Percentiles rank a stretch among this genome's conserved stretches.
These are phyloP conservation scores for Naematelia aurantialba DNA, from an alignment of 768 basidiomycete genomes.

Conservation along the genomic window DNA sequence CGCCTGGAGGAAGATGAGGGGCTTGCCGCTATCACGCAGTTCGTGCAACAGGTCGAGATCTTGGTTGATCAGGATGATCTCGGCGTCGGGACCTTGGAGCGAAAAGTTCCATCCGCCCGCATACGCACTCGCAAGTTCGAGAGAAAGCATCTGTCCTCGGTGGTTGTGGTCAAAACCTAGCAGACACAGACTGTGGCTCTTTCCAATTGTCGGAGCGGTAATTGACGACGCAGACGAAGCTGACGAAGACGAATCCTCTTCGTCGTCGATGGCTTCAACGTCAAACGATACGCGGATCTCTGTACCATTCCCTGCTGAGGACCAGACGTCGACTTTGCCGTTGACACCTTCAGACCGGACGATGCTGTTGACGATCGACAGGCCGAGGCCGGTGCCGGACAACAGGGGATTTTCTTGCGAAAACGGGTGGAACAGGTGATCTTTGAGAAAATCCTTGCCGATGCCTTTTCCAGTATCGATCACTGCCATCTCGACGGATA, in stretches of 20 bases:
- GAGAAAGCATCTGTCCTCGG: slow-evolving; percentile 66
- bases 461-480: slow-evolving; percentile 94
- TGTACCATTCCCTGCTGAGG: slow-evolving; percentile 82
- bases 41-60: slow-evolving; percentile 60
- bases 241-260: slow-evolving; percentile 37
- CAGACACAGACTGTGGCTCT: slow-evolving; percentile 57
- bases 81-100: slow-evolving; percentile 51
- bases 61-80: slow-evolving; percentile 79
- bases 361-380: slow-evolving; percentile 93
- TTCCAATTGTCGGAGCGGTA: slow-evolving; percentile 21
- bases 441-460: slow-evolving; percentile 87
- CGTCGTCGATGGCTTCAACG: slow-evolving; percentile 61
- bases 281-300: slow-evolving; percentile 83
- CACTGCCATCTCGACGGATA: slow-evolving; percentile 78
- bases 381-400: slow-evolving; percentile 85
- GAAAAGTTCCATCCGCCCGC: slow-evolving; percentile 32
- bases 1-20: slow-evolving; percentile 72
- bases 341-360: slow-evolving; percentile 77
- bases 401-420: slow-evolving; percentile 94
- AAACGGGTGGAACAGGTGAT: slow-evolving; percentile 94
- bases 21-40: slow-evolving; percentile 58
- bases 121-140: slow-evolving; percentile 62
- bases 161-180: slow-evolving; percentile 66
- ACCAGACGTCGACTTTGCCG: slow-evolving; percentile 91
- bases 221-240: slow-evolving; percentile 10